These are phyloP conservation scores for Penicillium sp. DNA, from an alignment of 2,329 filamentous ascomycete species.

Conservation along the genomic window DNA sequence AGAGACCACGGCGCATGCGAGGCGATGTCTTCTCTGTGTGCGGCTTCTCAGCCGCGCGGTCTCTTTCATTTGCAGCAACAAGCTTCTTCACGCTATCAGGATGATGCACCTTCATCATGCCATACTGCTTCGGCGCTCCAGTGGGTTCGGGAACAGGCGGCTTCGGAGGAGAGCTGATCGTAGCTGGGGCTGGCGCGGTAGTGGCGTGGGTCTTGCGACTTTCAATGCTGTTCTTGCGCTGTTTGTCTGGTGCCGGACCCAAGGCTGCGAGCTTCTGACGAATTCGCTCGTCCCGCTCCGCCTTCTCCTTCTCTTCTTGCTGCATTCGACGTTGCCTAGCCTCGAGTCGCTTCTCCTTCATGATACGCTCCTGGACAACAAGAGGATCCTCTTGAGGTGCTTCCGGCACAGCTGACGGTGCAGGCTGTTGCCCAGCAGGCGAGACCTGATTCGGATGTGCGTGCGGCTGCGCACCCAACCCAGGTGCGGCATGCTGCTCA, in stretches of 20 bases:
- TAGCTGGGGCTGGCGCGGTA: constrained; percentile 26
- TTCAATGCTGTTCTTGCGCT: constrained; percentile 27
- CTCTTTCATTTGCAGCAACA: constrained; percentile 35
- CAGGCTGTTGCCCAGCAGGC: constrained; percentile 19
- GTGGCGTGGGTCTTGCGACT: constrained; percentile 23
- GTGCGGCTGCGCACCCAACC: constrained; percentile 29
- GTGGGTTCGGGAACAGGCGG: constrained; percentile 55
- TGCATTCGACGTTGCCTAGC: constrained; percentile 53
- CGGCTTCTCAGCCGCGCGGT: constrained; percentile 34
- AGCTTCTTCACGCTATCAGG: constrained; percentile 50
- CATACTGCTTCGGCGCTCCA: constrained; percentile 56
- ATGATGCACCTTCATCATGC: constrained; percentile 59
- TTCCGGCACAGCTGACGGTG: constrained; percentile 14
- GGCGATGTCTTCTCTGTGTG: constrained; percentile 17
- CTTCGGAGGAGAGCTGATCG: constrained; percentile 52
- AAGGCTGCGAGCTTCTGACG: constrained; percentile 53
- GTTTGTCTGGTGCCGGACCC: constrained; percentile 43
- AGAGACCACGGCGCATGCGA: constrained; percentile 29
- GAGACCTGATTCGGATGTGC: constrained; percentile 29
- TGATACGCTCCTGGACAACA: constrained; percentile 55
- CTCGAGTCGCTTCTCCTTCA: constrained; percentile 56
- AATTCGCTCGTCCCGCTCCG: constrained; percentile 55
- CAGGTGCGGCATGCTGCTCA: constrained; percentile 25
- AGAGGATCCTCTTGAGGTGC: constrained; percentile 41
- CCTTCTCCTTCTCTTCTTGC: constrained; percentile 54